These are phyloP conservation scores for Didymella lethalis DNA, from an alignment of 2,329 filamentous ascomycete species.

Conservation along the genomic window DNA sequence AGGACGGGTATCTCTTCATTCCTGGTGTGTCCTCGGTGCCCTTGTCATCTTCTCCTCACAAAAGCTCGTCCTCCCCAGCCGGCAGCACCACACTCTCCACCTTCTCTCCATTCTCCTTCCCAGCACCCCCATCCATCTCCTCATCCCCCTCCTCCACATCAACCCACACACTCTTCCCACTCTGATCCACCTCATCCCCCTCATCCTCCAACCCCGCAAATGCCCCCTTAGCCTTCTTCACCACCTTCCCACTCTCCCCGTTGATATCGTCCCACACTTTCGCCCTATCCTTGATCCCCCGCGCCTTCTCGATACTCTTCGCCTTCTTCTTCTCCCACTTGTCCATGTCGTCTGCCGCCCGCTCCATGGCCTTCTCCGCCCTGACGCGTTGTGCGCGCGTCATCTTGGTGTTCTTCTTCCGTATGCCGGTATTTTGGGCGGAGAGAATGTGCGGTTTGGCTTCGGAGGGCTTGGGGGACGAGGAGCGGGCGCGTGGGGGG, in stretches of 20 bases:
- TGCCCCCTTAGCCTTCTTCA: slow-evolving; percentile 5
- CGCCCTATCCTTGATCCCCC: slow-evolving; percentile 58
- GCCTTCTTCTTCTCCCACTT: slow-evolving; percentile 64
- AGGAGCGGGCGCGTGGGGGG: slow-evolving; percentile 2
- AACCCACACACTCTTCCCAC: slow-evolving; percentile 33
- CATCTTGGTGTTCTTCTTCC: slow-evolving; percentile 55
- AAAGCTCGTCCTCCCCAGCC: slow-evolving; percentile 37
- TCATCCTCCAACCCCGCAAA: slow-evolving; percentile 5
- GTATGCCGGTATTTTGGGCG: slow-evolving; percentile 72
- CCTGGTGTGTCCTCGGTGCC: background rate
- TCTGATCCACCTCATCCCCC: slow-evolving; percentile 18
- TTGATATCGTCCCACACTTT: slow-evolving; percentile 53
- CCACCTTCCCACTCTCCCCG: slow-evolving; percentile 25
- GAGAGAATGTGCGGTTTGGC: slow-evolving; percentile 65
- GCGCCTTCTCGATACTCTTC: slow-evolving; percentile 60
- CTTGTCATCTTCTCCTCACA: slow-evolving; percentile 24
- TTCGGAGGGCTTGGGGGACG: slow-evolving; percentile 22
- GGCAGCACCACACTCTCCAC: slow-evolving; percentile 11
- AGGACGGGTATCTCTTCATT: slow-evolving; percentile 23
- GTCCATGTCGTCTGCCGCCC: slow-evolving; percentile 62
- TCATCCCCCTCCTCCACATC: slow-evolving; percentile 29
- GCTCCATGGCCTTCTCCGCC: slow-evolving; percentile 57
- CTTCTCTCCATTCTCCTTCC: slow-evolving; percentile 2
- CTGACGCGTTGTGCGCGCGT: slow-evolving; percentile 63
- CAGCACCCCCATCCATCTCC: slow-evolving; percentile 36